A percentile compares a stretch with the other conserved stretches of the same genome.
phyloP scores from a whole-genome alignment of 176 grass and related monocot species.

The Calamus simplicifolius region DNA sequence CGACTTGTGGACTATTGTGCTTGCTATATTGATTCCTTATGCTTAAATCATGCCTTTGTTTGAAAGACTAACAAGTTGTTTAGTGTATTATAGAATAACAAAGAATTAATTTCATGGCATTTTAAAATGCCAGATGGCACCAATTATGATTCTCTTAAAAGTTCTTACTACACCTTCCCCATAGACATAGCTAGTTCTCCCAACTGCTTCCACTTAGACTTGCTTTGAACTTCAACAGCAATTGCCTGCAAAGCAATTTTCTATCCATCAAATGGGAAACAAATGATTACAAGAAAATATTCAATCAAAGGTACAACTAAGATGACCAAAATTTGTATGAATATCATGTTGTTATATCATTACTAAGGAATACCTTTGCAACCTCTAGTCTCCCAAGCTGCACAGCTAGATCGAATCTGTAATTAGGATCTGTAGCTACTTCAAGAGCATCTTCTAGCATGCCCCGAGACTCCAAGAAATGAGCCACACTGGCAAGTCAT shows the following conservation, averaged over 20 bases:
- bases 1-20: too few relatives aligned
- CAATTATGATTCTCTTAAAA: not conserved
- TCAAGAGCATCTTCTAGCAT: constrained; percentile 45
- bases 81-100: too few relatives aligned
- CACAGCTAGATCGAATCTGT: constrained; percentile 15
- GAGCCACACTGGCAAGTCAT: constrained; percentile 40
- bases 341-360: too few relatives aligned
- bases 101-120: too few relatives aligned
- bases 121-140: too few relatives aligned
- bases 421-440: constrained; percentile 55
- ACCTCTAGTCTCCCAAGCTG: constrained; percentile 6
- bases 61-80: not conserved
- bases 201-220: constrained; percentile 98
- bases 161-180: constrained; percentile 57
- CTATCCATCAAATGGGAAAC: not conserved
- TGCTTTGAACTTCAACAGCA: constrained; percentile 70
- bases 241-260: constrained; percentile 52
- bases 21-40: too few relatives aligned
- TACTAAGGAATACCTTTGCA: constrained; percentile 12
- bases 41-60: too few relatives aligned
- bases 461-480: constrained; percentile 45
- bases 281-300: not conserved
- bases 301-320: not conserved
- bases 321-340: not conserved
- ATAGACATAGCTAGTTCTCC: constrained; percentile 86